Conservation (phyloP, 1,284 basidiomycete genomes). For the Ganoderma multipileum region DNA sequence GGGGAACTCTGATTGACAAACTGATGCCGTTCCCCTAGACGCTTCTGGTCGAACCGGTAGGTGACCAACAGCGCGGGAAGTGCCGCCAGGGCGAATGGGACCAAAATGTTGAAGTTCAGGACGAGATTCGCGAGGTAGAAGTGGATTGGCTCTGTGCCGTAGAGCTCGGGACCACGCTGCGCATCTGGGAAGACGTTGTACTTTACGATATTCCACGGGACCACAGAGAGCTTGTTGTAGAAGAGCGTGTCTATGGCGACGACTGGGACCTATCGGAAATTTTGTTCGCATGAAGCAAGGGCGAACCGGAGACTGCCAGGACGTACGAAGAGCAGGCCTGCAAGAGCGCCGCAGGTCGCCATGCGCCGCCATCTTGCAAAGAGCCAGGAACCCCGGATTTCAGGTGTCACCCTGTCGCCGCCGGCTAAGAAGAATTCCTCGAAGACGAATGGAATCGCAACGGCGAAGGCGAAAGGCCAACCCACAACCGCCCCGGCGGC, state of each 20-base stretch:
- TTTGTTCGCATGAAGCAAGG: not conserved
- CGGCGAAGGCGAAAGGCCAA: slow-evolving; percentile 93
- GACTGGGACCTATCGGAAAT: slow-evolving; percentile 65
- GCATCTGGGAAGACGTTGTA: slow-evolving; percentile 92
- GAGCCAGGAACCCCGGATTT: slow-evolving; percentile 61
- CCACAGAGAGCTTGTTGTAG: slow-evolving; percentile 82
- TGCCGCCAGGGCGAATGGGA: slow-evolving; percentile 82
- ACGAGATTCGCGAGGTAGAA: slow-evolving; percentile 89
- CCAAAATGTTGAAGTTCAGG: slow-evolving; percentile 92
- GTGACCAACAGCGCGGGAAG: slow-evolving; percentile 86
- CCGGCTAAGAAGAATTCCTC: slow-evolving; percentile 89
- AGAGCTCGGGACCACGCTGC: slow-evolving; percentile 87
- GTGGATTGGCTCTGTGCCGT: slow-evolving; percentile 88
- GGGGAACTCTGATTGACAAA: slow-evolving; percentile 74
- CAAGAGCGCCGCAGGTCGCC: slow-evolving; percentile 60
- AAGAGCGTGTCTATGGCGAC: slow-evolving; percentile 85
- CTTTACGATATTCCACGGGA: slow-evolving; percentile 91
- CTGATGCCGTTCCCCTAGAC: slow-evolving; percentile 71
- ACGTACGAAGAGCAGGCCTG: slow-evolving; percentile 74
- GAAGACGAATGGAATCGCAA: slow-evolving; percentile 89
- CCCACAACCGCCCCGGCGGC: slow-evolving; percentile 89
- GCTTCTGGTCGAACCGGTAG: slow-evolving; percentile 75
- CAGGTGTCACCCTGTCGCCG: slow-evolving; percentile 70
- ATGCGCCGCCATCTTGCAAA: slow-evolving; percentile 68
- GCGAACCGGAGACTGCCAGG: slow-evolving; percentile 7